Base-by-base conservation (phyloP, 169 alveolate species). In the Eimeria tenella region DNA sequence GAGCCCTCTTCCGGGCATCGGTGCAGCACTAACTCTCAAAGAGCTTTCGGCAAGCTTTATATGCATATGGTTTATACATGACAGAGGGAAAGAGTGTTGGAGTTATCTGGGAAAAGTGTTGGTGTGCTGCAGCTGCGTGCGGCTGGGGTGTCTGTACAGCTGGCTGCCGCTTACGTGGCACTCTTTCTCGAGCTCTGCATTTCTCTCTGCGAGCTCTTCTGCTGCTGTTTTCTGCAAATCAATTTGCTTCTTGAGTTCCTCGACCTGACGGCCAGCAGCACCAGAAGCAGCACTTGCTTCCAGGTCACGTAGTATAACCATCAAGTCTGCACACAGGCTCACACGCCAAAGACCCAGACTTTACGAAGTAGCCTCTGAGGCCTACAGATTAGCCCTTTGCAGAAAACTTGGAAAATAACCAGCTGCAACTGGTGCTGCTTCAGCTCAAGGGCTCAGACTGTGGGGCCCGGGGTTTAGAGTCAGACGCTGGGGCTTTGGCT, bases 291-390 rank as follows among this genome's bases (percentile, higher is more conserved):
- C 52, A n/a, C 56, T 10, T 21, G 84, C 84, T 42, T 73, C 58
- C 84, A 73, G n/a, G 23, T 73, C 84, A 5, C 84, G 10, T 4
- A 73, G 84, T 9, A 73, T 73, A 42, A 73, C 84, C 84, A 73
- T 73, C 58, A 73, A 23, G 56, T 73, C 84, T 73, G 56, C 15
- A 73, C 84, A 10, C 10, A 21, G 4, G 31, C 88, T 55, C 21
- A 53, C 15, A 21, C 94, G 79, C 31, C 21, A 10, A 52, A 31
- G 52, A 0, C 56, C 7, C 5, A 82, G 31, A 7, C 62, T 4
- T 68, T 23, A 60, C 55, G 4, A 21, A 49, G 9, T 13, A 68
- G 19, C 9, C 77, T n/a, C 49, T 68, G 19, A 68, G 19, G 11
- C 77, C 77, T 68, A 19, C 25, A 2, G 42, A 31, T 31, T 31